Evolutionary conservation across 257 asterid genomes (phyloP).

Genomic region (Vinca minor): DNA sequence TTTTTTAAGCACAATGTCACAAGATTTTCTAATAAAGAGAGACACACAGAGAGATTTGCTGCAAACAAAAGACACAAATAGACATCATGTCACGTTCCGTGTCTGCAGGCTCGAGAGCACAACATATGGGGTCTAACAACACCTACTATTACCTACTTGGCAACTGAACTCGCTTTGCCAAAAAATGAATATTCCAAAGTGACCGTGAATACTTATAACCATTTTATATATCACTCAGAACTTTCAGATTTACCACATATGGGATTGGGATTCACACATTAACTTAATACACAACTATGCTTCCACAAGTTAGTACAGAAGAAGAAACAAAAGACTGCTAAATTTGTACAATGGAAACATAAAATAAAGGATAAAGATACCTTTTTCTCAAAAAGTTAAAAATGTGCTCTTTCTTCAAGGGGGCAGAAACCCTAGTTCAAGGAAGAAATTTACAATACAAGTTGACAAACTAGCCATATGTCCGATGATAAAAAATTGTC

Average conservation of each 20-base stretch:
- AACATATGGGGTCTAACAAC: too few relatives aligned
- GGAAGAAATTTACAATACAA: neutral
- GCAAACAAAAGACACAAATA: conserved; percentile 10
- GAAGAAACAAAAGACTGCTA: conserved; percentile 19
- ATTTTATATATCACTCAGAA: too few relatives aligned
- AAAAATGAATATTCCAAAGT: too few relatives aligned
- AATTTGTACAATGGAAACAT: conserved; percentile 7
- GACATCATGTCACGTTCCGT: too few relatives aligned
- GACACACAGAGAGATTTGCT: conserved; percentile 1
- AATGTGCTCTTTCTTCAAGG: conserved; percentile 22
- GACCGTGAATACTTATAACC: too few relatives aligned
- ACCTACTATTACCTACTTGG: too few relatives aligned
- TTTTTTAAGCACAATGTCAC: conserved; percentile 5
- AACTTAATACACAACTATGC: conserved; percentile 11
- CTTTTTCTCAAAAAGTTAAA: conserved; percentile 19
- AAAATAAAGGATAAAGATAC: conserved; percentile 15
- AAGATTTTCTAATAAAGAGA: conserved; percentile 9
- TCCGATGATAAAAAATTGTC: too few relatives aligned
- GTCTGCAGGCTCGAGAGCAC: too few relatives aligned
- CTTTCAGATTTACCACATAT: too few relatives aligned
- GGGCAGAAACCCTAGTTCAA: conserved; percentile 11
- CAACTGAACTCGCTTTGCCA: too few relatives aligned
- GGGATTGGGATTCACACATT: too few relatives aligned
- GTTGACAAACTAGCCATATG: neutral
- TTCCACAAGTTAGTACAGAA: conserved; percentile 6